Conservation (phyloP, 306 rosid species). For the Medicago ruthenica region DNA sequence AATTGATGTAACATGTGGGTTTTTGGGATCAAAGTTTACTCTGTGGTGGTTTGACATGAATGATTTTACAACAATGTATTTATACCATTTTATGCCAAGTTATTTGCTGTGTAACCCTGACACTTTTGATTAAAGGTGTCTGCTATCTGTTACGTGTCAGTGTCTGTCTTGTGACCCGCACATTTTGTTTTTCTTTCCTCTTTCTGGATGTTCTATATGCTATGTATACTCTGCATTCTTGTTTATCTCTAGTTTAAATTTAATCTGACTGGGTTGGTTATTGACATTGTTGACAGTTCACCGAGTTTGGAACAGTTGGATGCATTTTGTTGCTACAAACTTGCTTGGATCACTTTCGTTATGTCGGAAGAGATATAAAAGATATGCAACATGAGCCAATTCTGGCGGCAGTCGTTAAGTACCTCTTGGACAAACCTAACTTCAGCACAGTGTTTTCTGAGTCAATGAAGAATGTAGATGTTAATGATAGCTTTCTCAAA, state of each 20-base stretch:
- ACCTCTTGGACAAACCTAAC: slow-evolving; percentile 79
- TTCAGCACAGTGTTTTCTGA: slow-evolving; percentile 81
- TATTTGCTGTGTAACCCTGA: neutral
- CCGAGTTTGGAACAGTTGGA: slow-evolving; percentile 79
- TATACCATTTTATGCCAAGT: neutral
- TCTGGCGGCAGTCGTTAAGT: slow-evolving; percentile 65
- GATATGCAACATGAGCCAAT: slow-evolving; percentile 58
- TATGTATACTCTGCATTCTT: slow-evolving; percentile 2
- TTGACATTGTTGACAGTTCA: slow-evolving; percentile 60
- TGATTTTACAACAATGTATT: neutral
- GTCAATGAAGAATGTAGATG: slow-evolving; percentile 69
- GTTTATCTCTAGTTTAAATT: slow-evolving; percentile 20
- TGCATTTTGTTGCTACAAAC: slow-evolving; percentile 82
- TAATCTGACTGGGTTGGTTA: slow-evolving; percentile 31
- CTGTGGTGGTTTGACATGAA: slow-evolving; percentile 2
- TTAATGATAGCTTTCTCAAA: slow-evolving; percentile 68
- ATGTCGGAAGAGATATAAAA: slow-evolving; percentile 55
- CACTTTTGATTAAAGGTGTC: too few relatives aligned
- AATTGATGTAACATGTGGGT: neutral
- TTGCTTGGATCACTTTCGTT: slow-evolving; percentile 76
- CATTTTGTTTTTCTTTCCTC: neutral
- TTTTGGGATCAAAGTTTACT: neutral
- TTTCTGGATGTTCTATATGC: neutral
- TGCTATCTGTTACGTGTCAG: too few relatives aligned
- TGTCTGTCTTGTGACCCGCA: too few relatives aligned